Percentiles rank a stretch among this genome's conserved stretches.
Conservation (phyloP, 768 basidiomycete species). For the Suillus weaverae region DNA sequence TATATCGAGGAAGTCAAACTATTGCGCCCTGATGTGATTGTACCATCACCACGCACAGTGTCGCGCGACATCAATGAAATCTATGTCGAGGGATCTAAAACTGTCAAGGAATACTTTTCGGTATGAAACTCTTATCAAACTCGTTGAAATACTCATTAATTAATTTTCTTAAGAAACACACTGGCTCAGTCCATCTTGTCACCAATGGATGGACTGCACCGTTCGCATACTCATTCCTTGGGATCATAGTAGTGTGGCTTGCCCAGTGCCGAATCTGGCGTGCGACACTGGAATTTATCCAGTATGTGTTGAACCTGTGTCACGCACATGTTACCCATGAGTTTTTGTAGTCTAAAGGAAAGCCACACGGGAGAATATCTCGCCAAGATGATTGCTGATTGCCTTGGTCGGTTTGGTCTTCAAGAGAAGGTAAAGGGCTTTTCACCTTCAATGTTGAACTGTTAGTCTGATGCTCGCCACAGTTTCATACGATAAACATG, state of each 20-base stretch:
- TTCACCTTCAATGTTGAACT: too few species aligned
- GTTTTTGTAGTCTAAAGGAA: too few species aligned
- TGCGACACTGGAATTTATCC: conserved; percentile 34
- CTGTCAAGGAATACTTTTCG: conserved; percentile 20
- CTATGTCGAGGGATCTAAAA: conserved; percentile 14
- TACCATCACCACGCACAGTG: conserved; percentile 28
- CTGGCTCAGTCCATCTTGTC: conserved; percentile 26
- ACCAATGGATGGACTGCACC: conserved; percentile 39
- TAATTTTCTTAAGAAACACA: background rate
- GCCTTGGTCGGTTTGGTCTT: conserved; percentile 28
- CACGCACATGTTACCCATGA: too few species aligned
- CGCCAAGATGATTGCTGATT: conserved; percentile 25
- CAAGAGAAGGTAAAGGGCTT: background rate
- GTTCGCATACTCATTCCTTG: conserved; percentile 28
- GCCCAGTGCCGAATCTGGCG: conserved; percentile 27
- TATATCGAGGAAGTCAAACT: conserved; percentile 29
- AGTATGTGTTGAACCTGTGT: conserved; percentile 21
- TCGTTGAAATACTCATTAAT: background rate
- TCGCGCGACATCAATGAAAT: conserved; percentile 19
- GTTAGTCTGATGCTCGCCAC: too few species aligned
- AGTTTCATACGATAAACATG: conserved; percentile 32
- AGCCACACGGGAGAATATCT: conserved; percentile 32
- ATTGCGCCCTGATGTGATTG: conserved; percentile 25
- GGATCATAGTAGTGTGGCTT: conserved; percentile 34
- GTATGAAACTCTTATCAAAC: conserved; percentile 8